Evolutionary conservation across 768 basidiomycete species (phyloP).

Genomic region (Candolleomyces eurysporus): DNA sequence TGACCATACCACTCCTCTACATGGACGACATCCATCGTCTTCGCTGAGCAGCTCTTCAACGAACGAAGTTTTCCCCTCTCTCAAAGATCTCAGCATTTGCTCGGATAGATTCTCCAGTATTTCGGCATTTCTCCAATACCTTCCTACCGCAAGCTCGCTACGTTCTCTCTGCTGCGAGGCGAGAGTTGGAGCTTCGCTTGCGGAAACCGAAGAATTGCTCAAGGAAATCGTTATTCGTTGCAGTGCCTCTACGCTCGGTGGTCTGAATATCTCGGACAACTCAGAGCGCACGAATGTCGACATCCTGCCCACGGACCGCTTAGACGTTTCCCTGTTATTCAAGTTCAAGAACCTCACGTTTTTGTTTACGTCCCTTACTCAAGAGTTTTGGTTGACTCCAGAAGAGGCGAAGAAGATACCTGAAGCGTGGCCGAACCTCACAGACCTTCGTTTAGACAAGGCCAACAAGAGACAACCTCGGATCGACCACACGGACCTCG

Average conservation of each 20-base stretch:
- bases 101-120: no score
- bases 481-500: background rate
- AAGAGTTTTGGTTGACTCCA: background rate
- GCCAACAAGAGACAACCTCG: background rate
- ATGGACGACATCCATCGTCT: no score
- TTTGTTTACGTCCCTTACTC: background rate
- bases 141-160: no score
- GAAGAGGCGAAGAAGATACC: background rate
- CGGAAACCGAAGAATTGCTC: no score
- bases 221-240: no score
- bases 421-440: background rate
- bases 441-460: background rate
- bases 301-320: background rate
- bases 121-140: no score
- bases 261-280: background rate
- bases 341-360: background rate
- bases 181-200: no score
- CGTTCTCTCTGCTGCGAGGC: no score
- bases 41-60: no score
- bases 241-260: background rate
- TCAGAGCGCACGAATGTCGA: background rate
- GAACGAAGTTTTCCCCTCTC: no score
- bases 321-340: background rate
- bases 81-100: no score
- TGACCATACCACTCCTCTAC: no score